A percentile compares a stretch with the other conserved stretches of the same genome.
phyloP scores from a whole-genome alignment of 768 basidiomycete genomes.

The Leccinellum albellum region DNA sequence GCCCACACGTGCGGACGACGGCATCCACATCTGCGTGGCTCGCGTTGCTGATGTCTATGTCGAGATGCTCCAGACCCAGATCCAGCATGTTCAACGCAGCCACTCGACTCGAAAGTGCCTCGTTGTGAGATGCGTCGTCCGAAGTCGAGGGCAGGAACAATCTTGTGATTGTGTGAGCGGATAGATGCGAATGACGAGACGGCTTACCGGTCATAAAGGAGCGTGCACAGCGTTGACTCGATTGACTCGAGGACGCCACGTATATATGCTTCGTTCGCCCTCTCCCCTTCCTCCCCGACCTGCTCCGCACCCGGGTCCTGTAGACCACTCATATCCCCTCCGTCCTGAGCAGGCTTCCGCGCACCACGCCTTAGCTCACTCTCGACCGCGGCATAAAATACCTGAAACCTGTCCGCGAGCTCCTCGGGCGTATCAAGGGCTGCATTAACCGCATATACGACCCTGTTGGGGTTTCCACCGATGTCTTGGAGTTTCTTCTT shows the following conservation, averaged over 20 bases:
- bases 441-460: conserved; percentile 38
- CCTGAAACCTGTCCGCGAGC: conserved; percentile 54
- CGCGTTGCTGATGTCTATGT: conserved; percentile 64
- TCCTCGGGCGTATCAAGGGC: conserved; percentile 48
- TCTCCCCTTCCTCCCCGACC: conserved; percentile 25
- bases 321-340: conserved; percentile 9
- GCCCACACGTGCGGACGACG: conserved; percentile 72
- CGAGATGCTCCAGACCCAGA: conserved; percentile 82
- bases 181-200: neutral
- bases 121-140: conserved; percentile 86
- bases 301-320: conserved; percentile 8
- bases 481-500: conserved; percentile 33
- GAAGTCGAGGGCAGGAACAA: conserved; percentile 72
- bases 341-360: conserved; percentile 7
- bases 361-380: conserved; percentile 47
- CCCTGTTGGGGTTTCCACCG: conserved; percentile 19
- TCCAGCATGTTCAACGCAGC: conserved; percentile 92
- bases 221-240: conserved; percentile 63
- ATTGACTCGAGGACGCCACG: conserved; percentile 66
- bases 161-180: conserved; percentile 35
- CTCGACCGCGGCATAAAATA: conserved; percentile 65
- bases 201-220: conserved; percentile 83
- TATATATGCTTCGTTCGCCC: conserved; percentile 46
- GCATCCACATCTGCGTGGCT: conserved; percentile 49
- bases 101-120: conserved; percentile 82